Conservation (phyloP, 164 flowering plant species). For the Dillenia suffruticosa region DNA sequence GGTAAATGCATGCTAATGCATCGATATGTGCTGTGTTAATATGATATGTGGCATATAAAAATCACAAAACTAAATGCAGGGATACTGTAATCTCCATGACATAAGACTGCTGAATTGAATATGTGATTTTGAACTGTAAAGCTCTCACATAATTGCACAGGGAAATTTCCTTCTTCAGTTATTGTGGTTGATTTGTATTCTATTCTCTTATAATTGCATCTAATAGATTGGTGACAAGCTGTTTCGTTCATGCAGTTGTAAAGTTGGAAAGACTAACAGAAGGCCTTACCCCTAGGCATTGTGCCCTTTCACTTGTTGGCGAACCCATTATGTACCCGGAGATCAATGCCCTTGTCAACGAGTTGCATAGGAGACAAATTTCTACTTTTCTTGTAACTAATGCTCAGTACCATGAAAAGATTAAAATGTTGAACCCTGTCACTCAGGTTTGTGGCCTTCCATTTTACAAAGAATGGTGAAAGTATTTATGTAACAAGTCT, state of each 20-base stretch:
- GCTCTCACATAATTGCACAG: no score
- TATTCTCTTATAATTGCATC: neutral
- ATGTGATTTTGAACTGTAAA: no score
- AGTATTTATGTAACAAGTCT: neutral
- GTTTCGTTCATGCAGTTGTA: constrained; percentile 52
- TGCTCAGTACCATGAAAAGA: constrained; percentile 97
- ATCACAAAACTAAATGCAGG: no score
- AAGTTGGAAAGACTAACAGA: constrained; percentile 65
- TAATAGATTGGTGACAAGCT: constrained; percentile 5
- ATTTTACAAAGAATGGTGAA: neutral
- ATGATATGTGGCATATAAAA: no score
- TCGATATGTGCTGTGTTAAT: no score
- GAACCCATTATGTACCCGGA: constrained; percentile 99
- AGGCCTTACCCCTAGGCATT: constrained; percentile 91
- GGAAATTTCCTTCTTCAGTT: no score
- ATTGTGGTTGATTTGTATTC: neutral
- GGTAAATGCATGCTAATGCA: no score
- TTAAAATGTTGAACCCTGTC: constrained; percentile 62
- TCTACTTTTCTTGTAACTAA: constrained; percentile 98
- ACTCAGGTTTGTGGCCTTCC: constrained; percentile 63
- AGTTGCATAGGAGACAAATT: constrained; percentile 77
- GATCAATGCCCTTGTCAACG: constrained; percentile 86
- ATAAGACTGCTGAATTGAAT: no score
- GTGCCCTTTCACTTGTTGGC: constrained; percentile 99
- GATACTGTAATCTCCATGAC: no score